Evolutionary conservation across 495 filamentous ascomycete species (phyloP).

Genomic region (Aeminium ludgeri): DNA sequence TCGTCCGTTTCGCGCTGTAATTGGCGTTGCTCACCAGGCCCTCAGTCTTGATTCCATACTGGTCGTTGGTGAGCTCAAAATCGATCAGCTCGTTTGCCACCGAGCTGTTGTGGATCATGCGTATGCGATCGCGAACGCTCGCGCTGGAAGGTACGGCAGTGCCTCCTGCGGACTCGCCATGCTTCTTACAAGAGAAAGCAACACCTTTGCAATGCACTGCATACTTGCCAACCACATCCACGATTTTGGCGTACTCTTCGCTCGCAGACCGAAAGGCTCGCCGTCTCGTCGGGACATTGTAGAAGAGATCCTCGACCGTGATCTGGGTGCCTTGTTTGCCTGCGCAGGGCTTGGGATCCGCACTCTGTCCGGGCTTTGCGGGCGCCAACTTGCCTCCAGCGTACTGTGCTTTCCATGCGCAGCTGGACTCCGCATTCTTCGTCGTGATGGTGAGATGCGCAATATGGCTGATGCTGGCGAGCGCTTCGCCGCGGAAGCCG

Average conservation of each 20-base stretch:
- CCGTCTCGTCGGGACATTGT: constrained; percentile 79
- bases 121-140: constrained; percentile 61
- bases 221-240: constrained; percentile 86
- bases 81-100: constrained; percentile 83
- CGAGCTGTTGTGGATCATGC: constrained; percentile 70
- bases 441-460: constrained; percentile 91
- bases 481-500: constrained; percentile 89
- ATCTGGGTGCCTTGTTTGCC: constrained; percentile 94
- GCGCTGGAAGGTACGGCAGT: constrained; percentile 61
- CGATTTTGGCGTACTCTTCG: constrained; percentile 95
- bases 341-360: constrained; percentile 76
- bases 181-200: constrained; percentile 91
- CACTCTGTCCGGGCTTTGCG: constrained; percentile 76
- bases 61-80: constrained; percentile 52
- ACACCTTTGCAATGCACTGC: constrained; percentile 87
- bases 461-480: constrained; percentile 98
- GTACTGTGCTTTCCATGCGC: constrained; percentile 81
- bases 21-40: constrained; percentile 88
- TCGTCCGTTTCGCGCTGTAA: constrained; percentile 83
- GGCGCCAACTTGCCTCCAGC: constrained; percentile 68
- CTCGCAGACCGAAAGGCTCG: constrained; percentile 80
- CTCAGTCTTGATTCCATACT: constrained; percentile 66
- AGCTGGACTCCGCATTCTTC: constrained; percentile 73
- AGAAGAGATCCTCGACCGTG: constrained; percentile 91
- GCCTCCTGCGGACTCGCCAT: constrained; percentile 68